These are phyloP conservation scores for Mycena capillaripes DNA, from an alignment of 768 basidiomycete species.

Conservation along the genomic window DNA sequence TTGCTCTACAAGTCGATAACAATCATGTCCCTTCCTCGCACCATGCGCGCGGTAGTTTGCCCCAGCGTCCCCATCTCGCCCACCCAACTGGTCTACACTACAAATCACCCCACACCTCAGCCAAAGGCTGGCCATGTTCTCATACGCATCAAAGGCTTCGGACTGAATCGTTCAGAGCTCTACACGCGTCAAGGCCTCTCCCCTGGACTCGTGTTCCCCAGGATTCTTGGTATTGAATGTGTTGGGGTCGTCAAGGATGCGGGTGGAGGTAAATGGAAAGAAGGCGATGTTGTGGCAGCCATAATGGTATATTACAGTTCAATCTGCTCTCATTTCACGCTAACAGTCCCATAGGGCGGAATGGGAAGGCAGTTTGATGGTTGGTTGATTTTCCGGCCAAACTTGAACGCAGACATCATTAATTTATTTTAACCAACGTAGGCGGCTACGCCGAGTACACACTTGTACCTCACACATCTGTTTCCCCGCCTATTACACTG, in stretches of 20 bases:
- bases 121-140: conserved; percentile 41
- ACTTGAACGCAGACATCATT: not conserved
- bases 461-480: conserved; percentile 40
- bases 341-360: conserved; percentile 26
- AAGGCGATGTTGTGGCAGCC: conserved; percentile 42
- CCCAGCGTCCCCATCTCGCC: conserved; percentile 41
- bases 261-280: conserved; percentile 41
- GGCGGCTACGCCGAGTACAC: conserved; percentile 45
- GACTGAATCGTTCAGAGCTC: conserved; percentile 42
- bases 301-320: conserved; percentile 29
- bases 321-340: not conserved
- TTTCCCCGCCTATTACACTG: conserved; percentile 39
- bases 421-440: not conserved
- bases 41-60: conserved; percentile 44
- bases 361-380: conserved; percentile 44
- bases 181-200: conserved; percentile 39
- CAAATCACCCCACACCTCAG: conserved; percentile 35
- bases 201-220: conserved; percentile 40
- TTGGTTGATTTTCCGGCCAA: conserved; percentile 11
- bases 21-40: conserved; percentile 26
- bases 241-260: conserved; percentile 46
- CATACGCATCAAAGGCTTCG: conserved; percentile 41
- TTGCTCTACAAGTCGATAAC: not conserved
- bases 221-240: conserved; percentile 42
- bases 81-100: conserved; percentile 37